A percentile compares a stretch with the other conserved stretches of the same genome.
Conservation (phyloP, 2,329 filamentous ascomycete genomes). For the Cryphonectria nitschkei region DNA sequence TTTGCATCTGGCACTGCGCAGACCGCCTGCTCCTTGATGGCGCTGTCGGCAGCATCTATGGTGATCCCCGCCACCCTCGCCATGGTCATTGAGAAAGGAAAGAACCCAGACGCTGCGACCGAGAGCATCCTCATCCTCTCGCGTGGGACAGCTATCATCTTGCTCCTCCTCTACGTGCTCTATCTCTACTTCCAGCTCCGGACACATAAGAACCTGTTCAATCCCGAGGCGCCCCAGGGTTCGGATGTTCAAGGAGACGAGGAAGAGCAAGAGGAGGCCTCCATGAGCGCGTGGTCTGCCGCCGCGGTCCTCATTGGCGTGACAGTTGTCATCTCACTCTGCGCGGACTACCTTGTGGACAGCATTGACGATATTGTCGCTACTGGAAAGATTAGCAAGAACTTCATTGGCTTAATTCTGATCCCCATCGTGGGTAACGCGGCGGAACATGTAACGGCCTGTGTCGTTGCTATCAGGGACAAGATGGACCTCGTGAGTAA, state of each 20-base stretch:
- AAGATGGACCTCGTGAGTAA: conserved; percentile 64
- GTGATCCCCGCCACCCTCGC: conserved; percentile 71
- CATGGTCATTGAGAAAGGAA: conserved; percentile 32
- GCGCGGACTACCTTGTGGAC: conserved; percentile 77
- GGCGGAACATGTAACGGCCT: conserved; percentile 80
- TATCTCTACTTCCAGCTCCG: conserved; percentile 80
- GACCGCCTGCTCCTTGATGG: conserved; percentile 76
- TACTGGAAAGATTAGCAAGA: conserved; percentile 73
- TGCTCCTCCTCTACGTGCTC: conserved; percentile 73
- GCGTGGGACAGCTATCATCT: conserved; percentile 74
- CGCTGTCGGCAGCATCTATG: conserved; percentile 74
- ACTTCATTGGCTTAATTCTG: conserved; percentile 78
- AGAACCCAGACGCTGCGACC: conserved; percentile 43
- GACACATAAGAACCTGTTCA: conserved; percentile 75
- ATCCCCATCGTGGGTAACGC: conserved; percentile 82
- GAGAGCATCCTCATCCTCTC: conserved; percentile 71
- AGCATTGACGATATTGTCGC: conserved; percentile 65
- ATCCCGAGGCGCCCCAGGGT: conserved; percentile 48
- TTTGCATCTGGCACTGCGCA: conserved; percentile 80
- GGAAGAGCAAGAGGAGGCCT: conserved; percentile 48
- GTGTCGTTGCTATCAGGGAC: conserved; percentile 77
- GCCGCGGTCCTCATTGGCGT: conserved; percentile 68
- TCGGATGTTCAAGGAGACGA: conserved; percentile 43
- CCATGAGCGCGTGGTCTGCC: conserved; percentile 67
- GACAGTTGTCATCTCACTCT: conserved; percentile 72